Base-by-base conservation (phyloP, 1,139 yeast genomes). In the Blastobotrys petasosporus region DNA sequence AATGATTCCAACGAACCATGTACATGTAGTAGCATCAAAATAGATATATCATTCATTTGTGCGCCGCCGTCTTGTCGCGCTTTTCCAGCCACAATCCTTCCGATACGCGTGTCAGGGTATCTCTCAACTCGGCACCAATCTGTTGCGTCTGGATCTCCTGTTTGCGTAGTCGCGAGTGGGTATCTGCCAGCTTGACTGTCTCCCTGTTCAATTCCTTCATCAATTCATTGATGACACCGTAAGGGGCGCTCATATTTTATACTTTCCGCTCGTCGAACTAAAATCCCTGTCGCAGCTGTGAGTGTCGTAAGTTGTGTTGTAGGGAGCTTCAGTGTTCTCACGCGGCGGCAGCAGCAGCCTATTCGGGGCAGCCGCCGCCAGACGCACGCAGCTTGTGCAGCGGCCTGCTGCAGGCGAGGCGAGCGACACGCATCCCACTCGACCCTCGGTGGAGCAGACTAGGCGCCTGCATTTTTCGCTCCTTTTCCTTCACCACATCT, bases 161-260 rank as follows among this genome's bases (percentile, higher is more conserved):
- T 6, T 41, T 31, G 12, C 45, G 32, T n/a, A 41, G 23, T n/a
- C 35, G 12, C 11, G 31, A 36, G 28, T 41, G 45, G 10, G 30
- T 35, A 10, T 30, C 25, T 4, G 38, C 40, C 36, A 41, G 23
- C 17, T 35, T 30, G 4, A 12, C 15, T 5, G 45, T 35, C 23
- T 41, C 40, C 3, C 11, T 11, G n/a, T 20, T 17, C n/a, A 41
- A 28, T 16, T 41, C 36, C 8, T 41, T 32, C 17, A 41, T 28
- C 12, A 41, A 11, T 12, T 41, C 36, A 31, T 41, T 41, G 23
- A 41, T 20, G 6, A 20, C 25, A 20, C 25, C 25, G 25, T 20
- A 20, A 20, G 25, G 25, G 25, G 25, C 25, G 7, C 25, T 20
- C 25, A 20, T 20, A 20, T 7, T 20, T 20, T 7, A n/a, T n/a